Base-by-base conservation (phyloP, 2,329 filamentous ascomycete species). In the Alternaria conjuncta region DNA sequence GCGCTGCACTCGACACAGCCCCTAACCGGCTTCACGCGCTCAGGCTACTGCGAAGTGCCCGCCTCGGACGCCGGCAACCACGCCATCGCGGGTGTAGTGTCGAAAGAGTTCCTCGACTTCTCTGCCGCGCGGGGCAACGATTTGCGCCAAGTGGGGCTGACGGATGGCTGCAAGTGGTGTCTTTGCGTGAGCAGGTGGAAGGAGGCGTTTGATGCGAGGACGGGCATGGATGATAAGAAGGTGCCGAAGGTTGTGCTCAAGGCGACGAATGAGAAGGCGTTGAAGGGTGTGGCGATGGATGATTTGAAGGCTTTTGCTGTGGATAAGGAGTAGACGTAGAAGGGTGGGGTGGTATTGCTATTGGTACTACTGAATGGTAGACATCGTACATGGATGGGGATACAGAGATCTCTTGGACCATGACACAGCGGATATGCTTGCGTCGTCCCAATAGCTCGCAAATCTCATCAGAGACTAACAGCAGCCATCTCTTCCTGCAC, bases 71-170 rank as follows among this genome's bases (percentile, higher is more conserved):
- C 77, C 18, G 88, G 88, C 21, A 89, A 89, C 75, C 88, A 90
- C 73, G 84, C 85, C 25, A 81, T 90, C 23, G 88, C 87, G 1
- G 85, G 82, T 68, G 71, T 87, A 26, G 80, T 90, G 2, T 87
- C 86, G 9, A 83, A 88, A 62, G 85, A 87, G 68, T 90, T 90
- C 75, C 85, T 90, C 32, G 86, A 89, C 72, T 90, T 87, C 80
- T 84, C 84, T 30, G 86, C 87, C 18, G 81, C 82, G 5, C 82
- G 83, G 41, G 88, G 87, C 43, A 90, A 90, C 71, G 86, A 90
- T 70, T 80, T 90, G 32, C 83, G 86, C 23, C 70, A 76, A 6
- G 82, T 83, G 20, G 87, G 87, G 4, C 82, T 90, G 58, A 86
- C 82, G 20, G 84, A 81, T 12, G 87, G 88, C 8, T 89, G 87